A percentile compares a stretch with the other conserved stretches of the same genome.
Conservation (phyloP, 1,284 basidiomycete genomes). For the Trichosporon asahii region DNA sequence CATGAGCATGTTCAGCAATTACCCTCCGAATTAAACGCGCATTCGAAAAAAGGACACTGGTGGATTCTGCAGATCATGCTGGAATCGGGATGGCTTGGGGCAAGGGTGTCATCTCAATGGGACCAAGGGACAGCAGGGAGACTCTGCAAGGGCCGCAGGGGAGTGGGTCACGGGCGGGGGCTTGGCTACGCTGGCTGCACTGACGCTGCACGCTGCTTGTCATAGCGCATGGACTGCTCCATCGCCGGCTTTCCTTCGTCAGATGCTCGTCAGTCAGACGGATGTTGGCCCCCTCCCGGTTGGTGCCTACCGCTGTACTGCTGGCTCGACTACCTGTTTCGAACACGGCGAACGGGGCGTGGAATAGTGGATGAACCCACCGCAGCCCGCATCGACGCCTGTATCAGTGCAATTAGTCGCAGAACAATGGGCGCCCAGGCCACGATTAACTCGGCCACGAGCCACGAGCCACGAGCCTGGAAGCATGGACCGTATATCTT, state of each 20-base stretch:
- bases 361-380: background rate
- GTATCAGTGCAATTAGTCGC: background rate
- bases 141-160: background rate
- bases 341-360: background rate
- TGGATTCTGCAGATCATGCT: slow-evolving; percentile 6
- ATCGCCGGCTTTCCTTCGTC: background rate
- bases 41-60: background rate
- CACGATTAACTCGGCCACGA: background rate
- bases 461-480: background rate
- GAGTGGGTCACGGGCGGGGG: background rate
- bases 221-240: background rate
- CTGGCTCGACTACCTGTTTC: background rate
- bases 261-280: too few relatives aligned
- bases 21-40: background rate
- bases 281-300: background rate
- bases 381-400: background rate
- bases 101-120: background rate
- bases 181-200: background rate
- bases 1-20: too few relatives aligned
- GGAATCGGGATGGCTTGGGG: slow-evolving; percentile 6
- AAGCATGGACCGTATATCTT: background rate
- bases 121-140: background rate
- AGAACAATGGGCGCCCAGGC: background rate
- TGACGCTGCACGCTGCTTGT: background rate
- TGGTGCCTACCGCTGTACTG: background rate